These are phyloP conservation scores for Ceratocystis lukuohia DNA, from an alignment of 2,329 filamentous ascomycete genomes.

Conservation along the genomic window DNA sequence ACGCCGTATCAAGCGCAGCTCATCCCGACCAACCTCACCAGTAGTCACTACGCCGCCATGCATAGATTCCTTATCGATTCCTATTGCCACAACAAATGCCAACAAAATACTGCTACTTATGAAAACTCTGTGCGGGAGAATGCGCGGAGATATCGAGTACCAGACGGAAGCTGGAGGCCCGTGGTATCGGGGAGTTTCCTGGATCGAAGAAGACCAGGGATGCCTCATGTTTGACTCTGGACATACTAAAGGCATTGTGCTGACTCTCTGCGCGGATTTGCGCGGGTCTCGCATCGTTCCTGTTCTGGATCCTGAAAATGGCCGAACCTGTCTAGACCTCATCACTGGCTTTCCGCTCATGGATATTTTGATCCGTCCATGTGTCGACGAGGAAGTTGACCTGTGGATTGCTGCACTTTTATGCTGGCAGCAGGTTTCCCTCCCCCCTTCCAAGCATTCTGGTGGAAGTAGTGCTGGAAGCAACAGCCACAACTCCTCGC, in stretches of 20 bases:
- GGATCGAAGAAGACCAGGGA: constrained; percentile 63
- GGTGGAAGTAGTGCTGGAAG: constrained; percentile 28
- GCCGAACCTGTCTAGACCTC: constrained; percentile 15
- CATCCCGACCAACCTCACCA: constrained; percentile 46
- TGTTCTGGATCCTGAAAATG: constrained; percentile 23
- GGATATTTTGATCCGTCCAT: constrained; percentile 52
- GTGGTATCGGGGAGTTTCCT: constrained; percentile 61
- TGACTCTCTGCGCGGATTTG: constrained; percentile 17
- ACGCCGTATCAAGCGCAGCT: constrained; percentile 42
- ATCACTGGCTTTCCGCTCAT: constrained; percentile 16
- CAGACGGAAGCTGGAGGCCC: constrained; percentile 45
- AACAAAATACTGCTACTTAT: constrained; percentile 62
- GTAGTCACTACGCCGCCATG: constrained; percentile 39
- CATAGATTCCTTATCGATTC: constrained; percentile 46
- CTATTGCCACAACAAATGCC: constrained; percentile 52
- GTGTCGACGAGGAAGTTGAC: constrained; percentile 53
- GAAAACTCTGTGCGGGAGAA: constrained; percentile 63
- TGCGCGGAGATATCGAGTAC: constrained; percentile 67
- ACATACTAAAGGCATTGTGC: constrained; percentile 7
- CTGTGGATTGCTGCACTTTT: constrained; percentile 68
- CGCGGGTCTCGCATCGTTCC: constrained; percentile 24
- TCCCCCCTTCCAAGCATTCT: constrained; percentile 41
- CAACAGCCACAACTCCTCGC: constrained; percentile 26
- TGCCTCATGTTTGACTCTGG: constrained; percentile 61
- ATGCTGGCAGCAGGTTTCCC: constrained; percentile 66